A percentile compares a stretch with the other conserved stretches of the same genome.
phyloP scores from a whole-genome alignment of 2,329 filamentous ascomycete genomes.

The Pseudogymnoascus sp. region DNA sequence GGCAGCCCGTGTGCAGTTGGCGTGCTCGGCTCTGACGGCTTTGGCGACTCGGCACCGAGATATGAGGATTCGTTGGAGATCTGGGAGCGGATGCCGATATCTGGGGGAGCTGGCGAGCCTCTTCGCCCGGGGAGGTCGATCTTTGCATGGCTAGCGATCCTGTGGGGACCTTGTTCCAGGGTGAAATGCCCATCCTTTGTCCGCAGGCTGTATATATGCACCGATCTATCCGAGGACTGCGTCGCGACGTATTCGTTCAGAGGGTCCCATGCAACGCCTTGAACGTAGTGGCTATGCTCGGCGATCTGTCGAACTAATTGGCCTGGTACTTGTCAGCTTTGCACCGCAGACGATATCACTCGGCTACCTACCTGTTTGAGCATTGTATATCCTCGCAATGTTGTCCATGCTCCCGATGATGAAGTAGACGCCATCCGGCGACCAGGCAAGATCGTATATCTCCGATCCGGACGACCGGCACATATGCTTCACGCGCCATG shows the following conservation, averaged over 20 bases:
- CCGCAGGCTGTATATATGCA: conserved; percentile 93
- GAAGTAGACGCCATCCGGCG: conserved; percentile 91
- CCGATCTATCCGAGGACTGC: conserved; percentile 93
- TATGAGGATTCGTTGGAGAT: conserved; percentile 46
- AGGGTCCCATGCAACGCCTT: conserved; percentile 97
- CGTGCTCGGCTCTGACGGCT: conserved; percentile 84
- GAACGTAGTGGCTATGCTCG: conserved; percentile 96
- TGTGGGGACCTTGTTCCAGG: conserved; percentile 59
- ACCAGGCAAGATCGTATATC: conserved; percentile 98
- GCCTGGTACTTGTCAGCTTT: conserved; percentile 30
- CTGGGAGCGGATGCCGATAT: conserved; percentile 60
- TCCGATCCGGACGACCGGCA: conserved; percentile 89
- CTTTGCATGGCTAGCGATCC: conserved; percentile 67
- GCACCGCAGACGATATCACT: conserved; percentile 14
- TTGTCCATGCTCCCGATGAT: conserved; percentile 99
- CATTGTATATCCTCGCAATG: conserved; percentile 92
- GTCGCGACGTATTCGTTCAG: conserved; percentile 97
- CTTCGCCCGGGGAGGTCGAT: conserved; percentile 89
- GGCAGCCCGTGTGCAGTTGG: conserved; percentile 81
- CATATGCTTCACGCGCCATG: conserved; percentile 96
- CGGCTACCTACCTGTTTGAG: conserved; percentile 61
- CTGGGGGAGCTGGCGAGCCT: conserved; percentile 83
- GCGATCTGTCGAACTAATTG: conserved; percentile 81
- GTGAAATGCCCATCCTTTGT: conserved; percentile 96
- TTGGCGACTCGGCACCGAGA: conserved; percentile 64